Percentiles rank a stretch among this genome's conserved stretches.
These are phyloP conservation scores for Suillus subaureus DNA, from an alignment of 768 basidiomycete genomes.

Conservation along the genomic window DNA sequence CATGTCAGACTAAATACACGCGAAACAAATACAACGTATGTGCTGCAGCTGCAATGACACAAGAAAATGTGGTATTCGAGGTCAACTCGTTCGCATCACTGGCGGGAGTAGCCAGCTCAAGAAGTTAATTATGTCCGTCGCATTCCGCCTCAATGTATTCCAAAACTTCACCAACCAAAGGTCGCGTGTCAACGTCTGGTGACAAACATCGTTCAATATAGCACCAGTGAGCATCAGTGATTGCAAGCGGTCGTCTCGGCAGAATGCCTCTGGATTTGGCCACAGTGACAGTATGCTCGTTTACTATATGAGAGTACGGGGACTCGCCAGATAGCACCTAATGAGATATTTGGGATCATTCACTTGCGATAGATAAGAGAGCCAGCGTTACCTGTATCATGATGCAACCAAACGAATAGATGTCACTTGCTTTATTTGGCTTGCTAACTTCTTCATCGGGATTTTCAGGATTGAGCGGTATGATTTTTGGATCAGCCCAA, in stretches of 20 bases:
- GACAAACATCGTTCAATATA: not conserved
- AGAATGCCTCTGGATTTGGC: not conserved
- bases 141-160: not conserved
- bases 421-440: not conserved
- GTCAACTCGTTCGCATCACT: not conserved
- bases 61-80: not conserved
- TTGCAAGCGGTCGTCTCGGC: not conserved
- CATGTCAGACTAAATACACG: not conserved
- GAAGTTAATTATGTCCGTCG: not conserved
- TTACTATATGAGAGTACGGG: not conserved
- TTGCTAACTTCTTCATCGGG: not conserved
- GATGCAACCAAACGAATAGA: conserved; percentile 9
- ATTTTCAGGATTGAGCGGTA: not conserved
- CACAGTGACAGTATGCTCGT: not conserved
- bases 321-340: not conserved
- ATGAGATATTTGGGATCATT: not conserved
- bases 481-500: conserved; percentile 4
- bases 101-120: not conserved
- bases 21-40: not conserved
- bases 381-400: not conserved
- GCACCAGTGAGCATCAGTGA: not conserved
- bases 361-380: not conserved
- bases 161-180: not conserved
- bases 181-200: not conserved
- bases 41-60: not conserved